phyloP scores from a whole-genome alignment of 139 green algal genomes.

The Coelastrella sp. region DNA sequence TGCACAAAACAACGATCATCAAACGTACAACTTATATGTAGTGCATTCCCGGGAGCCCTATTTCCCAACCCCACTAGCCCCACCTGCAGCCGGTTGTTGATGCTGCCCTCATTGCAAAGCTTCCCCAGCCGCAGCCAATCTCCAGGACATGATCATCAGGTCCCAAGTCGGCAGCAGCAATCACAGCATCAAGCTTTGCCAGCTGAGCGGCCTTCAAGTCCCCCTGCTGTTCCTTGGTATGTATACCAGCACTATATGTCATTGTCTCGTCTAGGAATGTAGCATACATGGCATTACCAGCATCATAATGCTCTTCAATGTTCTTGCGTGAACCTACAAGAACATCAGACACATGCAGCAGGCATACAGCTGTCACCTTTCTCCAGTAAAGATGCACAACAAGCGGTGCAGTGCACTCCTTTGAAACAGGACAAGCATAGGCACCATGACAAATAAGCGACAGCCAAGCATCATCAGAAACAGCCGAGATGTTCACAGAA shows the following conservation, averaged over 20 bases:
- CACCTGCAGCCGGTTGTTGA: constrained; percentile 73
- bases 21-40: too few relatives aligned
- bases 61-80: not conserved
- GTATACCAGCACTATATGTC: constrained; percentile 93
- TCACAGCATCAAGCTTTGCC: constrained; percentile 90
- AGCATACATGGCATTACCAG: constrained; percentile 95
- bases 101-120: constrained; percentile 89
- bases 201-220: constrained; percentile 76
- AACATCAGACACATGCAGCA: too few relatives aligned
- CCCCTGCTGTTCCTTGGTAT: constrained; percentile 48
- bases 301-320: constrained; percentile 98
- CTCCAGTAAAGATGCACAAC: too few relatives aligned
- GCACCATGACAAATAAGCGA: too few relatives aligned
- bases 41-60: too few relatives aligned
- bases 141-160: constrained; percentile 90
- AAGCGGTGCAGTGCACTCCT: too few relatives aligned
- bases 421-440: too few relatives aligned
- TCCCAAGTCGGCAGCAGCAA: constrained; percentile 54
- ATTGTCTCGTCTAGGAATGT: constrained; percentile 96
- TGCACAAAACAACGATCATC: too few relatives aligned
- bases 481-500: too few relatives aligned
- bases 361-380: too few relatives aligned
- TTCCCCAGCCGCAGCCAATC: constrained; percentile 98
- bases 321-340: constrained; percentile 81
- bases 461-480: too few relatives aligned